Evolutionary conservation across 495 filamentous ascomycete species (phyloP).

Genomic region (Articulospora tetracladia): DNA sequence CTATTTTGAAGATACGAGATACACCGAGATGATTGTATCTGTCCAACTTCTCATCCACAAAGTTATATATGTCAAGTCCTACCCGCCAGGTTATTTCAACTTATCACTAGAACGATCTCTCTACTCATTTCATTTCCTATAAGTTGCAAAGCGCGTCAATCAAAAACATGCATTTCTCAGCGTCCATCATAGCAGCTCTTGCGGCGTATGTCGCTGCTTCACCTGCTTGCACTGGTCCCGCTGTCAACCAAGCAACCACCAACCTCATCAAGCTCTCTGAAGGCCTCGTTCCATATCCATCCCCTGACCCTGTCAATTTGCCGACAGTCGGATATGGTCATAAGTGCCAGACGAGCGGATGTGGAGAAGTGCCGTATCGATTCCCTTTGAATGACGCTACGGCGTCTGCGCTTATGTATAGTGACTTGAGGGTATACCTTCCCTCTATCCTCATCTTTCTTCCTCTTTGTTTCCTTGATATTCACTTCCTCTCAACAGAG

Average conservation of each 20-base stretch:
- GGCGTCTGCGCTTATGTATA: conserved; percentile 36
- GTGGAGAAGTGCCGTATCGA: conserved; percentile 39
- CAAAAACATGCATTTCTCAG: background rate
- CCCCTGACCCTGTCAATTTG: conserved; percentile 5
- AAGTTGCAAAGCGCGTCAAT: too few relatives aligned
- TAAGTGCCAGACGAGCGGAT: conserved; percentile 36
- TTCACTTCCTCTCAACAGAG: background rate
- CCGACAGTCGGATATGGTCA: conserved; percentile 51
- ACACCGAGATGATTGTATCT: too few relatives aligned
- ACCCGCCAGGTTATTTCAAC: too few relatives aligned
- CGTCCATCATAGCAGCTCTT: background rate
- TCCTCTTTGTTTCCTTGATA: conserved; percentile 24
- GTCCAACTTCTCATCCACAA: too few relatives aligned
- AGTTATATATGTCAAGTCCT: too few relatives aligned
- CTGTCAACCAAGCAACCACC: conserved; percentile 34
- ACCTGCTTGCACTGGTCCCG: conserved; percentile 27
- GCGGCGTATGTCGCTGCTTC: background rate
- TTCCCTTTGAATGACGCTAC: conserved; percentile 38
- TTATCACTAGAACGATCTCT: too few relatives aligned
- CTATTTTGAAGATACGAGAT: too few relatives aligned
- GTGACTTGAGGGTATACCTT: conserved; percentile 24
- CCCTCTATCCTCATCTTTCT: conserved; percentile 14
- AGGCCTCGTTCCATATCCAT: conserved; percentile 27
- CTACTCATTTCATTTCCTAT: too few relatives aligned
- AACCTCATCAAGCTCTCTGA: conserved; percentile 39